Evolutionary conservation across 306 rosid genomes (phyloP), one percentile per base, ranked within the genome.

Genomic region (Acmispon strigosus): DNA sequence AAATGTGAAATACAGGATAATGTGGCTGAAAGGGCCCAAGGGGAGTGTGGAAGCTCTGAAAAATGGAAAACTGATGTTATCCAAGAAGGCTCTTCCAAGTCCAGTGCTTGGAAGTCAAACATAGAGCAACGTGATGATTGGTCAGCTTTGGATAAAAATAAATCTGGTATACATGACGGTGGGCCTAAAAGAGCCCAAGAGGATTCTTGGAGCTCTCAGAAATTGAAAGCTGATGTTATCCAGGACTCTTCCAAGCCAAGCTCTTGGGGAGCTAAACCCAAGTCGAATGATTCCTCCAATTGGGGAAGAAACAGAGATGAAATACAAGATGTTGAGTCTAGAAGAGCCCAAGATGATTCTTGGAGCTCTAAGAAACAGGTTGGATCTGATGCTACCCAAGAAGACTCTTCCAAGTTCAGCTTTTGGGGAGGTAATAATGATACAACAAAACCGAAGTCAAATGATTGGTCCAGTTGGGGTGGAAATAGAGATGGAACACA

Each of bases 371-470:
- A 52, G 3, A 55, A 39, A 15, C 4, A 16, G 65, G 41, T 36
- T 13, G 42, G 29, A 24, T 59, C 55, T 29, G 75, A 53, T 74
- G 68, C 7, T 60, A 56, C 34, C 34, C 66, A 56, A 19, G 51
- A 64, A 15, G 71, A 73, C 50, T 58, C 71, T 51, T 34, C 76
- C 2, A 62, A 22, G 36, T 43, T 69, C 15, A 54, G 45, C 76
- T 73, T 70, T 75, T 78, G 83, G 85, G 76, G 44, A 66, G 43
- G 74, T 15, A 41, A 12, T 3, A 53, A 49, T 4, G 34, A 44
- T 7, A 19, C 27, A 9, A 32, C n/a, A 7, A 15, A 37, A 18
- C 36, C 43, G 12, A 60, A 16, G 8, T 62, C 67, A 4, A 58
- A 58, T 60, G 79, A 42, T 19, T 39, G 60, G 78, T 66, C 75